Conservation (phyloP, 495 filamentous ascomycete species). For the Daldinia caldariorum region DNA sequence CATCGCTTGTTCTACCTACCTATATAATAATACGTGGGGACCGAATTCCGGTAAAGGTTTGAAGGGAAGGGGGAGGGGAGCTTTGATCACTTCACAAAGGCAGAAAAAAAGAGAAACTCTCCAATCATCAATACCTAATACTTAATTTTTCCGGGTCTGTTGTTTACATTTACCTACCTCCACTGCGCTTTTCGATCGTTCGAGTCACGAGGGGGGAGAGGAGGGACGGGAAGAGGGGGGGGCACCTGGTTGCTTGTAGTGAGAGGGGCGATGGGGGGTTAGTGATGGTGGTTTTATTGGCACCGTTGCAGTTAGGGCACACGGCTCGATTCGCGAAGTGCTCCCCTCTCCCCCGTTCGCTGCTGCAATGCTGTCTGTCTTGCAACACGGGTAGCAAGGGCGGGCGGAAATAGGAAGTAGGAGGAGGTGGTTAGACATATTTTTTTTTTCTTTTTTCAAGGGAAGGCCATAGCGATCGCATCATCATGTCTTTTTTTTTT, state of each 20-base stretch:
- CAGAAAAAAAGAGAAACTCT: slow-evolving; percentile 2
- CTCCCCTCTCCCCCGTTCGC: slow-evolving; percentile 13
- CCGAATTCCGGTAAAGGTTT: neutral
- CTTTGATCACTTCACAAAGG: neutral
- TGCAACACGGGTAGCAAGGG: neutral
- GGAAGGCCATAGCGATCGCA: slow-evolving; percentile 12
- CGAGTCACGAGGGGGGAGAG: neutral
- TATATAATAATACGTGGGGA: neutral
- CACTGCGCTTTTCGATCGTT: slow-evolving; percentile 1
- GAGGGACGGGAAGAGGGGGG: too few species aligned
- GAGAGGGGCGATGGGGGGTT: neutral
- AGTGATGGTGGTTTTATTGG: neutral
- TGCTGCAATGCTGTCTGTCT: slow-evolving; percentile 10
- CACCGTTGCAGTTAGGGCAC: slow-evolving; percentile 25
- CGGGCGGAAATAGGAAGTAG: neutral
- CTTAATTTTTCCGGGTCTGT: neutral
- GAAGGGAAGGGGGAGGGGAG: neutral
- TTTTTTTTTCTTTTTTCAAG: neutral
- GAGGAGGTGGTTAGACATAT: too few species aligned
- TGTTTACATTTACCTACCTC: neutral
- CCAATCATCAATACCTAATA: slow-evolving; percentile 3
- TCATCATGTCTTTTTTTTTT: slow-evolving; percentile 1
- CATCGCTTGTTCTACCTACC: neutral
- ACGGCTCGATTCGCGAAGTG: slow-evolving; percentile 24
- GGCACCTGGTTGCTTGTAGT: neutral